Base-by-base conservation (phyloP, 73 alveolate species). In the Breviolum minutum region DNA sequence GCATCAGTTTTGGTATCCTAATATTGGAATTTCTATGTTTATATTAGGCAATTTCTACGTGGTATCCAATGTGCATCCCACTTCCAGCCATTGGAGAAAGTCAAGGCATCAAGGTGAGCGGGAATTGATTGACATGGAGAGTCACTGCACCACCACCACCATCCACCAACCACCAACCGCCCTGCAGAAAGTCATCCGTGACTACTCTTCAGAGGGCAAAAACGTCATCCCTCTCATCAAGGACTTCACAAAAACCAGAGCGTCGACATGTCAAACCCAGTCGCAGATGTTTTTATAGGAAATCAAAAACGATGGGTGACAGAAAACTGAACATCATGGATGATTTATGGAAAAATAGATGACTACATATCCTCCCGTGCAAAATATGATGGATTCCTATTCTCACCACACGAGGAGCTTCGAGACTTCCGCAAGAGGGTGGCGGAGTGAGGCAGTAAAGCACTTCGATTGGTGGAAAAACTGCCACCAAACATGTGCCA, bases 171-270 rank as follows among this genome's bases (percentile, higher is more conserved):
- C 81, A 13, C 26, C 26, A 71, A 71, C 19, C 13, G 99, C 99
- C 85, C 99, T 99, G 24, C 99, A 99, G 99, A 95, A 99, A 98
- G 96, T 99, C 95, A 99, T 99, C 77, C 99, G 99, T 71, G 99
- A 99, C 90, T 99, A 99, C 99, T 98, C 99, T 71, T 96, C 89
- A 63, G 99, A 99, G 88, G 99, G 99, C 74, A 99, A 99, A 95
- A 99, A 99, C 95, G 99, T 99, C 87, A 99, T 92, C 96, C 99
- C 99, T 19, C 99, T 99, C 92, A 94, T 99, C 79, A 94, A 94
- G 99, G 99, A 94, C 29, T 22, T 27, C 17, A 66, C 74, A 66
- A 17, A 66, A 66, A 66, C 11, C n/a, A n/a, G n/a, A n/a, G n/a
- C n/a, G n/a, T n/a, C n/a, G n/a, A n/a, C n/a, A n/a, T n/a, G n/a